Evolutionary conservation across 441 rosid species (phyloP).

Genomic region (Populus hybrid): DNA sequence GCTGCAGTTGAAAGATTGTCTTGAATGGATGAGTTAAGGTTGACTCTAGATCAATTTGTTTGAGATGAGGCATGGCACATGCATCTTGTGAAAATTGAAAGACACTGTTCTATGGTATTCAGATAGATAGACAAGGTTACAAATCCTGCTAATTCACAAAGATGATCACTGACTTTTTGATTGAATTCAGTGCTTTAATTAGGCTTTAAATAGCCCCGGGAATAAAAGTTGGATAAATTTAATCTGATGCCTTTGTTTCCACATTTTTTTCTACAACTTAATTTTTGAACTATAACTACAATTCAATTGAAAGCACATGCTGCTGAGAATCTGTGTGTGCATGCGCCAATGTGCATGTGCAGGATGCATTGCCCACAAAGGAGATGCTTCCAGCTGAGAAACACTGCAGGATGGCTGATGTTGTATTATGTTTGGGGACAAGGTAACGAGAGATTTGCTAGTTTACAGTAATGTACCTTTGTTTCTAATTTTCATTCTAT

Average conservation of each 20-base stretch:
- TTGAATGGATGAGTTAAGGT: neutral
- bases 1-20: neutral
- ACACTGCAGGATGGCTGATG: slow-evolving; percentile 86
- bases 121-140: neutral
- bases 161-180: neutral
- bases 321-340: slow-evolving; percentile 4
- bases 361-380: slow-evolving; percentile 87
- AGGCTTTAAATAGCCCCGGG: neutral
- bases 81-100: neutral
- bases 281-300: neutral
- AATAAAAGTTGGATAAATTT: neutral
- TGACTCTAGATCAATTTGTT: neutral
- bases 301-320: neutral
- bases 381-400: slow-evolving; percentile 88
- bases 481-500: neutral
- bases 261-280: neutral
- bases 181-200: neutral
- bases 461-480: neutral
- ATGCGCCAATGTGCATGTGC: slow-evolving; percentile 13
- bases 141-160: neutral
- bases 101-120: neutral
- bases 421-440: slow-evolving; percentile 90
- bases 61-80: neutral
- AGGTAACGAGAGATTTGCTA: slow-evolving; percentile 42
- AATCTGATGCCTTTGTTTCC: neutral